Evolutionary conservation across 73 alveolate genomes (phyloP).

Genomic region (Effrenium voratum): DNA sequence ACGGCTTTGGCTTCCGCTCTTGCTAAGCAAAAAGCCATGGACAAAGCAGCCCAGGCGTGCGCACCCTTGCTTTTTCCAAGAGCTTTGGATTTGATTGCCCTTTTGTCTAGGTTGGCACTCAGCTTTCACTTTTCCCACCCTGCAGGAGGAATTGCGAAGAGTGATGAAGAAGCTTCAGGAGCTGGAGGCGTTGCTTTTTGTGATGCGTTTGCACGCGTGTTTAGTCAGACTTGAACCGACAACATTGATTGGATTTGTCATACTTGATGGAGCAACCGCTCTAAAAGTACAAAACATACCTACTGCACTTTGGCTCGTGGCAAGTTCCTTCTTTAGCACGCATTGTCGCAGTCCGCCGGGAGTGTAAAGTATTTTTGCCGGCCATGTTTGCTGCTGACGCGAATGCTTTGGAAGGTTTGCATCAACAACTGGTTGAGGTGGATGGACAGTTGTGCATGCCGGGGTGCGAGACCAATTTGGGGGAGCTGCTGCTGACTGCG

Average conservation of each 20-base stretch:
- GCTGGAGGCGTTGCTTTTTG: not conserved
- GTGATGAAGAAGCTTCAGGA: constrained; percentile 37
- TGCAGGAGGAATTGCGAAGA: constrained; percentile 44
- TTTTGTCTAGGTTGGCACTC: too few relatives aligned
- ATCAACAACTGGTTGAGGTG: too few relatives aligned
- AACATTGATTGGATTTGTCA: not conserved
- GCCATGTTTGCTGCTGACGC: too few relatives aligned
- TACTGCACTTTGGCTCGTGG: not conserved
- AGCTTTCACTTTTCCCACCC: too few relatives aligned
- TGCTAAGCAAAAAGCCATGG: too few relatives aligned
- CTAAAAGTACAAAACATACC: too few relatives aligned
- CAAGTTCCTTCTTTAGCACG: not conserved
- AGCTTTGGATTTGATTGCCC: too few relatives aligned
- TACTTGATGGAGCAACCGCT: not conserved
- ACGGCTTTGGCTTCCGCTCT: too few relatives aligned
- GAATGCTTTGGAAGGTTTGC: too few relatives aligned
- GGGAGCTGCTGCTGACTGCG: constrained; percentile 38
- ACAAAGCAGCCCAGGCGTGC: too few relatives aligned
- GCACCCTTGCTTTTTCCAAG: too few relatives aligned
- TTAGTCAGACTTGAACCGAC: not conserved
- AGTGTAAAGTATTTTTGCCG: too few relatives aligned
- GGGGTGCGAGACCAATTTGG: constrained; percentile 35
- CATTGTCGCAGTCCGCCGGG: not conserved
- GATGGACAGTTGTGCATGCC: constrained; percentile 65
- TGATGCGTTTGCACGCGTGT: not conserved